These are phyloP conservation scores for Eucalyptus regnans DNA, from an alignment of 345 rosid species.

Conservation along the genomic window DNA sequence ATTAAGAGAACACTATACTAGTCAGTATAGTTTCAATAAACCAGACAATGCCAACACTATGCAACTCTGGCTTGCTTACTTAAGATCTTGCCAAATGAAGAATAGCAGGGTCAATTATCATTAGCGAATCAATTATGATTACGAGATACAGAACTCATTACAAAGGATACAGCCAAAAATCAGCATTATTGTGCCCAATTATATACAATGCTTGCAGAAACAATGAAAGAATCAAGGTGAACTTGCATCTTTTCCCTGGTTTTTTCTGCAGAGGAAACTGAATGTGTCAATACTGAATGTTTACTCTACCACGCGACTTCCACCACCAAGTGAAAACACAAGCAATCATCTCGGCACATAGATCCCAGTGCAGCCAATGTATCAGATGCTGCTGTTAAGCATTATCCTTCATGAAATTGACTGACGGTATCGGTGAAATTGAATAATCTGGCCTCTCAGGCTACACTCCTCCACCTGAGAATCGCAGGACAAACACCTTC, in stretches of 20 bases:
- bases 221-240: background rate
- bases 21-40: background rate
- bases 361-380: background rate
- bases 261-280: background rate
- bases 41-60: background rate
- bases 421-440: slow-evolving; percentile 6
- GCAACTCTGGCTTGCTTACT: background rate
- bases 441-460: slow-evolving; percentile 56
- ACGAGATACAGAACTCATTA: background rate
- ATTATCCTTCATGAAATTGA: background rate
- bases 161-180: background rate
- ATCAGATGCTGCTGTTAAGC: background rate
- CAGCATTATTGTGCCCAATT: background rate
- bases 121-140: background rate
- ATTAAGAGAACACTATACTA: background rate
- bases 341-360: background rate
- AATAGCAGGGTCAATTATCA: background rate
- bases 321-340: background rate
- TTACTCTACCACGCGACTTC: background rate
- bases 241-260: background rate
- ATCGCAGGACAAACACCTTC: background rate
- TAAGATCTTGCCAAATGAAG: background rate
- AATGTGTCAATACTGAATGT: background rate
- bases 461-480: slow-evolving; percentile 72
- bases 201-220: background rate